Conservation (phyloP, 2,329 filamentous ascomycete species). For the Alternaria sp. region DNA sequence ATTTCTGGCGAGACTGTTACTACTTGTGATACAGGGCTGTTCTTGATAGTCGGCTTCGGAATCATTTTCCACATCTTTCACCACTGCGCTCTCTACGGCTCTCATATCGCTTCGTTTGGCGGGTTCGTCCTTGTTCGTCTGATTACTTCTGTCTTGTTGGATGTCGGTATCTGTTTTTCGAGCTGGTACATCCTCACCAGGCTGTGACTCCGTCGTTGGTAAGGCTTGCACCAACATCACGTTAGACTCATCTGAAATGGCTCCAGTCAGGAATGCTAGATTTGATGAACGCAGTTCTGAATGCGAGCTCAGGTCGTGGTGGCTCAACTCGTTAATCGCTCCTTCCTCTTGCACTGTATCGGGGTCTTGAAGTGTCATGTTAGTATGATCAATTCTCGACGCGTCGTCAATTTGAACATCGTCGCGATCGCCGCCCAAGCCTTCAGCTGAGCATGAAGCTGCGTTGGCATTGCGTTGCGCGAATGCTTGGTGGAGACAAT, state of each 20-base stretch:
- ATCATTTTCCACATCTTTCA: background rate
- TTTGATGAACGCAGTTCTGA: background rate
- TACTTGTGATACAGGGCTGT: background rate
- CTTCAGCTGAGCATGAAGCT: constrained; percentile 2
- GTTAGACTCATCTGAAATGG: background rate
- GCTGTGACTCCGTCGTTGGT: background rate
- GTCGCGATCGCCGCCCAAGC: constrained; percentile 23
- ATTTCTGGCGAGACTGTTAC: background rate
- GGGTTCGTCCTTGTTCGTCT: background rate
- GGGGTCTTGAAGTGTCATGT: constrained; percentile 14
- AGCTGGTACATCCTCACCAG: background rate
- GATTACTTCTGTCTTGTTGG: background rate
- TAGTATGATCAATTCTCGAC: constrained; percentile 15
- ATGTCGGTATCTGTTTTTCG: background rate
- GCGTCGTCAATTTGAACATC: constrained; percentile 22
- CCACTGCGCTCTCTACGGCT: background rate
- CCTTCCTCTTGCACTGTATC: constrained; percentile 1
- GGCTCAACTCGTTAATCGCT: background rate
- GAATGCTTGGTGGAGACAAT: constrained; percentile 25
- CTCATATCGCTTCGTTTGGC: background rate
- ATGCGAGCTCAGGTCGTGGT: background rate
- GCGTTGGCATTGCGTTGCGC: constrained; percentile 17
- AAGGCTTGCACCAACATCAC: background rate
- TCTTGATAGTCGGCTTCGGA: background rate
- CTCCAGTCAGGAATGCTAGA: background rate